Percentiles rank a stretch among this genome's conserved stretches.
Conservation (phyloP, 2,329 filamentous ascomycete species). For the Nigrograna mackinnonii region DNA sequence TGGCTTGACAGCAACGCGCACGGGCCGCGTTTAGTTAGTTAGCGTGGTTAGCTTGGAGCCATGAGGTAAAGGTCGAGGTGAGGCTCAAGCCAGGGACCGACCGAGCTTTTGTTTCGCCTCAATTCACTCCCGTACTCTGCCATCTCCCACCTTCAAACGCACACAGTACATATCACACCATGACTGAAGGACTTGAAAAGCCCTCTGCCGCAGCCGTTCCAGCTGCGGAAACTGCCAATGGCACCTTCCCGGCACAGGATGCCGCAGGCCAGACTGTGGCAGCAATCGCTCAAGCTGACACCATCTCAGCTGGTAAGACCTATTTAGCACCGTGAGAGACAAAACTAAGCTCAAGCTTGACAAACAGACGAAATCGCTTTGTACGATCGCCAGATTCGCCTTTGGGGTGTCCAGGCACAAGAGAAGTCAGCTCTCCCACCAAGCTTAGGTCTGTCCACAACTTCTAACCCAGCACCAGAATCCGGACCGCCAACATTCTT, state of each 20-base stretch:
- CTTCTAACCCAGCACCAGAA: too few relatives aligned
- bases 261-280: constrained; percentile 40
- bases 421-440: constrained; percentile 65
- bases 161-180: too few relatives aligned
- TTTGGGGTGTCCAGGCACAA: constrained; percentile 96
- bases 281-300: constrained; percentile 42
- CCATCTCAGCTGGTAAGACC: constrained; percentile 43
- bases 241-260: constrained; percentile 32
- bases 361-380: constrained; percentile 86
- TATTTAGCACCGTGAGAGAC: too few relatives aligned
- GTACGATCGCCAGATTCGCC: constrained; percentile 94
- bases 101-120: not conserved
- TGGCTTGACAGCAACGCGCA: too few relatives aligned
- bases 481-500: constrained; percentile 86
- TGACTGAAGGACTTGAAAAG: constrained; percentile 21
- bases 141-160: constrained; percentile 4
- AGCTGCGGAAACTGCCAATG: constrained; percentile 18
- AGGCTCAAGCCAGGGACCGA: constrained; percentile 1
- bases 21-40: too few relatives aligned
- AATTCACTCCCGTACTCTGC: constrained; percentile 5
- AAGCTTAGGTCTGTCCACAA: constrained; percentile 12
- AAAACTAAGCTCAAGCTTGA: too few relatives aligned
- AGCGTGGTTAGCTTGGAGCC: too few relatives aligned
- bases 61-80: not conserved
- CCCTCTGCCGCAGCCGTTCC: constrained; percentile 4